Percentiles rank a stretch among this genome's conserved stretches.
phyloP scores from a whole-genome alignment of 495 filamentous ascomycete genomes.

The Cairneyella variabilis region DNA sequence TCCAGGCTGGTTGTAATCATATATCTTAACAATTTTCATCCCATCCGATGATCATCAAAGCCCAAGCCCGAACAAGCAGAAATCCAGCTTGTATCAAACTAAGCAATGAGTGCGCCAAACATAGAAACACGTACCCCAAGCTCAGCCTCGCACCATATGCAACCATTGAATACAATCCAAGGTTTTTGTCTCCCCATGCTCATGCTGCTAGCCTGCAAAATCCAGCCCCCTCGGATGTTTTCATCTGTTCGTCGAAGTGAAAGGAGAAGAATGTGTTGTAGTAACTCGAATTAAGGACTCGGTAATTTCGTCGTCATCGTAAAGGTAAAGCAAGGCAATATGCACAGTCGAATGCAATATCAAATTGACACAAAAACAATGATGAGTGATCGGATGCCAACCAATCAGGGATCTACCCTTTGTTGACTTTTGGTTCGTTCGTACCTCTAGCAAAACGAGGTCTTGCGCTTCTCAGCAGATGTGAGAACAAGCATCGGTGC shows the following conservation, averaged over 20 bases:
- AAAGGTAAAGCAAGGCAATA: constrained; percentile 27
- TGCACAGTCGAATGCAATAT: constrained; percentile 34
- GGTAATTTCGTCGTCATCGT: constrained; percentile 27
- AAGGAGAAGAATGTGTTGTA: constrained; percentile 16
- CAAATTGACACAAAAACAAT: constrained; percentile 27
- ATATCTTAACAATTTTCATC: constrained; percentile 23
- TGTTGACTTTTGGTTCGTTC: constrained; percentile 18
- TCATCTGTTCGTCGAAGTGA: constrained; percentile 8
- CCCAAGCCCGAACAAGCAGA: constrained; percentile 3
- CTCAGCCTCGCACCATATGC: constrained; percentile 8
- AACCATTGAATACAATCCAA: constrained; percentile 27
- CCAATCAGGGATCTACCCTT: constrained; percentile 27
- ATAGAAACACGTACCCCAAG: constrained; percentile 22
- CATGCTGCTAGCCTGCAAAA: constrained; percentile 1
- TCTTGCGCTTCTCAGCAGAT: constrained; percentile 89
- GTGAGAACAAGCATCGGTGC: constrained; percentile 83
- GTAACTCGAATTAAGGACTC: constrained; percentile 25
- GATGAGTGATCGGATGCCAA: constrained; percentile 29
- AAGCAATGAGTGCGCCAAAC: constrained; percentile 8
- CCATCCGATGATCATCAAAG: constrained; percentile 4
- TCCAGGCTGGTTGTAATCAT: constrained; percentile 29
- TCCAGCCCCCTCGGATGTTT: constrained; percentile 2
- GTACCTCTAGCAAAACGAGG: constrained; percentile 49
- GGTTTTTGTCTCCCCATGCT: constrained; percentile 6
- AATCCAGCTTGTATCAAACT: constrained; percentile 4